Percentiles rank a stretch among this genome's conserved stretches.
Conservation (phyloP, 768 basidiomycete species). For the Holtermannia corniformis region DNA sequence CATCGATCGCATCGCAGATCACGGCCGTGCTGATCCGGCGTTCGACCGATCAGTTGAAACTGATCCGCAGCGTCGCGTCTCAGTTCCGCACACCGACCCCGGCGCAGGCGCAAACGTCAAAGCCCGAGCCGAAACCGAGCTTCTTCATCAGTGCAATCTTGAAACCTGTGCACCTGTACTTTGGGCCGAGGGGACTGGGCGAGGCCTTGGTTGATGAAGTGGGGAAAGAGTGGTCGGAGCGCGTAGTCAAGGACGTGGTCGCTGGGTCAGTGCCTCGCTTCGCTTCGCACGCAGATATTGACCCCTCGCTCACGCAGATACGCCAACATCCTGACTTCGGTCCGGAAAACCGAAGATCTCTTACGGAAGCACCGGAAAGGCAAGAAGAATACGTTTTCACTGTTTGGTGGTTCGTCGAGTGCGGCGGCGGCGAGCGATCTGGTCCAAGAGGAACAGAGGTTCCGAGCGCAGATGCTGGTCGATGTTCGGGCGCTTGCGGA, state of each 20-base stretch:
- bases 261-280: slow-evolving; percentile 21
- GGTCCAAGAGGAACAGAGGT: slow-evolving; percentile 76
- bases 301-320: slow-evolving; percentile 51
- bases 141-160: slow-evolving; percentile 75
- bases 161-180: slow-evolving; percentile 59
- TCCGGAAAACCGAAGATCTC: slow-evolving; percentile 89
- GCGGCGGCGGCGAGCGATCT: slow-evolving; percentile 52
- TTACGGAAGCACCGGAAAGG: slow-evolving; percentile 77
- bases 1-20: slow-evolving; percentile 41
- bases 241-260: slow-evolving; percentile 59
- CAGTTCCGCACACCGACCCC: slow-evolving; percentile 76
- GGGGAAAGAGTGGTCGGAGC: slow-evolving; percentile 42
- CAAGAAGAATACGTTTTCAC: slow-evolving; percentile 65
- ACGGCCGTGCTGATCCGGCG: slow-evolving; percentile 61
- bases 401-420: slow-evolving; percentile 53
- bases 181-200: slow-evolving; percentile 58
- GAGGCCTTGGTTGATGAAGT: slow-evolving; percentile 51
- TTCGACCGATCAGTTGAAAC: slow-evolving; percentile 74
- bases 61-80: slow-evolving; percentile 77
- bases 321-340: slow-evolving; percentile 63
- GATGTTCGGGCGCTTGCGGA: slow-evolving; percentile 77
- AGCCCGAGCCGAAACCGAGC: slow-evolving; percentile 56
- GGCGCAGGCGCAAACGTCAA: slow-evolving; percentile 41
- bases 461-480: slow-evolving; percentile 70
- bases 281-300: not conserved